Percentiles rank a stretch among this genome's conserved stretches.
These are phyloP conservation scores for Inonotus obliquus DNA, from an alignment of 1,284 basidiomycete genomes.

Conservation along the genomic window DNA sequence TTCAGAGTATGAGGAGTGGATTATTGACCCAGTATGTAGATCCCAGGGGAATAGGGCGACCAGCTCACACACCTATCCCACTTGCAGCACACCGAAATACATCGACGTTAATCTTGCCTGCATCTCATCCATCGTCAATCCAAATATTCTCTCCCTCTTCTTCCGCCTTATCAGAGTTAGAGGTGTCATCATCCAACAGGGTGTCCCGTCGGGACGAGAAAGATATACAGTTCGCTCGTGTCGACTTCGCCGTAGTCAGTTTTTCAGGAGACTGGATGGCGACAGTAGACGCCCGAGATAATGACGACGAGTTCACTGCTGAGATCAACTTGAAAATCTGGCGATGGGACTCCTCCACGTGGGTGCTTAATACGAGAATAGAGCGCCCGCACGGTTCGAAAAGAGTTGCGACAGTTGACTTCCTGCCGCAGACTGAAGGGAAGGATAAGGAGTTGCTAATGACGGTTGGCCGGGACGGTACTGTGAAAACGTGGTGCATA, in stretches of 20 bases:
- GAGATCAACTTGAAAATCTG: constrained; percentile 90
- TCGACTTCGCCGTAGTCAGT: constrained; percentile 70
- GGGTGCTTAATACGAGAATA: constrained; percentile 78
- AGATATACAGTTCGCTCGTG: constrained; percentile 70
- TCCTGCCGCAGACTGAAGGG: constrained; percentile 44
- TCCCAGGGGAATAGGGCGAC: constrained; percentile 11
- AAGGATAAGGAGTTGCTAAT: constrained; percentile 45
- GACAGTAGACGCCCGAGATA: constrained; percentile 77
- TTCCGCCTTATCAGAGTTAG: constrained; percentile 79
- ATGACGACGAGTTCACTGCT: constrained; percentile 54
- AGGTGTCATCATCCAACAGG: constrained; percentile 91
- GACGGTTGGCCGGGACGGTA: constrained; percentile 66
- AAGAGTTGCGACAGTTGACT: constrained; percentile 65
- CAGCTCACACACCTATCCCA: constrained; percentile 34
- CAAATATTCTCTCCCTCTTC: constrained; percentile 83
- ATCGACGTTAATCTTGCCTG: constrained; percentile 81
- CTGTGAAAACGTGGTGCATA: constrained; percentile 70
- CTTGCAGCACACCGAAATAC: constrained; percentile 70
- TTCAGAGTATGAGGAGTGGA: not conserved
- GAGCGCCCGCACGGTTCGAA: constrained; percentile 80
- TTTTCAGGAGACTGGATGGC: constrained; percentile 87
- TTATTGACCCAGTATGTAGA: constrained; percentile 3
- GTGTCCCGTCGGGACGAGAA: constrained; percentile 83
- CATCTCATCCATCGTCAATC: constrained; percentile 91
- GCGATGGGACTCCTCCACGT: constrained; percentile 66